These are phyloP conservation scores for Vitis riparia DNA, from an alignment of 164 flowering plant genomes.

Conservation along the genomic window DNA sequence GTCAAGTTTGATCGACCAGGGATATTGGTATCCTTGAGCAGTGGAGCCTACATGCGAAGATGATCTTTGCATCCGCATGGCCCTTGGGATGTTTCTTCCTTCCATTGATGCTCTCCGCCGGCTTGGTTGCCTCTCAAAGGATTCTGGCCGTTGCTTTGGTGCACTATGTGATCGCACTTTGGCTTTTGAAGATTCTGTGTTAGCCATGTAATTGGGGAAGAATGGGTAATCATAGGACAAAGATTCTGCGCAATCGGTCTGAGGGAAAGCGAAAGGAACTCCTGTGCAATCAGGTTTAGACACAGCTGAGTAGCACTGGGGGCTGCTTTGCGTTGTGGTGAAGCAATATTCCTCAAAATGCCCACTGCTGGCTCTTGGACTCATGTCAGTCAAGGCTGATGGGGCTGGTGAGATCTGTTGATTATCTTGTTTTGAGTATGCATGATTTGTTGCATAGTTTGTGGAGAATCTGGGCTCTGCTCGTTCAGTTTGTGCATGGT, in stretches of 20 bases:
- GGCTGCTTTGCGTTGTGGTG: conserved; percentile 79
- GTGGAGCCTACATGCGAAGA: conserved; percentile 76
- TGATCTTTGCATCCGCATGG: conserved; percentile 76
- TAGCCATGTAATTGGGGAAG: conserved; percentile 94
- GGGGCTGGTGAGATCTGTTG: conserved; percentile 66
- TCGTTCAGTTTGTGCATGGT: conserved; percentile 39
- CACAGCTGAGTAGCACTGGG: conserved; percentile 60
- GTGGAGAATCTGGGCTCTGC: conserved; percentile 48
- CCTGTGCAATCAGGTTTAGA: conserved; percentile 52
- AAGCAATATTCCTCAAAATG: conserved; percentile 77
- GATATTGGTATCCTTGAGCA: conserved; percentile 62
- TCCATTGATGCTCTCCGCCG: conserved; percentile 62
- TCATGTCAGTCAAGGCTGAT: conserved; percentile 66
- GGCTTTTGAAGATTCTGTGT: conserved; percentile 87
- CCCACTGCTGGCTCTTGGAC: conserved; percentile 76
- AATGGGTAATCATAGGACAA: conserved; percentile 57
- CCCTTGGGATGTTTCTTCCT: conserved; percentile 76
- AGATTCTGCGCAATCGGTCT: conserved; percentile 65
- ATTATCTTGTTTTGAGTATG: conserved; percentile 42
- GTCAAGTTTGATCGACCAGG: conserved; percentile 88
- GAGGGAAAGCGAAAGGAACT: conserved; percentile 46
- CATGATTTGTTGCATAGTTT: conserved; percentile 26
- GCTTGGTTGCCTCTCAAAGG: conserved; percentile 76
- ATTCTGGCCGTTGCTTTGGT: conserved; percentile 82
- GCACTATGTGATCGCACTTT: conserved; percentile 93